These are phyloP conservation scores for Nannochloropsis gaditana DNA, from an alignment of 108 stramenopile species.

Conservation along the genomic window DNA sequence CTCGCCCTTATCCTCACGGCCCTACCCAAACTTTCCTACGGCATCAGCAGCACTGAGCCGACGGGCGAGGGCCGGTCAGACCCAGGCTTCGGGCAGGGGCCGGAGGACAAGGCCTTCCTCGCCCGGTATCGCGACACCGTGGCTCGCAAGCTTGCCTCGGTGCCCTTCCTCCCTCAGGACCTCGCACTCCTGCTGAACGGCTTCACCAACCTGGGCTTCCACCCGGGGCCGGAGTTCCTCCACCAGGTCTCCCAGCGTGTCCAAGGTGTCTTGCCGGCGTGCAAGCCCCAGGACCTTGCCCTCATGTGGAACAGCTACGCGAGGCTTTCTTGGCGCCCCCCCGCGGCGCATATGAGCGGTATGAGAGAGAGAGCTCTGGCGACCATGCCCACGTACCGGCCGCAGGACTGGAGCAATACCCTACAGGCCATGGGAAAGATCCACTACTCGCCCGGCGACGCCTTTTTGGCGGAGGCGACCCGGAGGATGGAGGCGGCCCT, in stretches of 20 bases:
- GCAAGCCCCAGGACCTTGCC: not conserved
- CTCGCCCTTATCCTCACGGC: not conserved
- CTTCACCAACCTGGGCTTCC: not conserved
- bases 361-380: not conserved
- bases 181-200: not conserved
- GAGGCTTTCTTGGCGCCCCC: not conserved
- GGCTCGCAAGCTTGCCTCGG: not conserved
- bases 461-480: not conserved
- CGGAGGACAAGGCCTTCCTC: not conserved
- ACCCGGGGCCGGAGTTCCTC: not conserved
- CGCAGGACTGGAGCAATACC: not conserved
- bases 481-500: not conserved
- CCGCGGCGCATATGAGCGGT: not conserved
- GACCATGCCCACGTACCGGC: not conserved
- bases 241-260: not conserved
- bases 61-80: too few relatives aligned
- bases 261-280: not conserved
- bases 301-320: not conserved
- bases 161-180: slow-evolving; percentile 13
- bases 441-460: not conserved
- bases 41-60: not conserved
- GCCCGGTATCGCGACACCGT: not conserved
- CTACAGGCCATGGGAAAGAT: not conserved
- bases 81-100: too few relatives aligned
- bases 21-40: not conserved